A percentile compares a stretch with the other conserved stretches of the same genome.
Conservation (phyloP, 139 green algal species). For the Coelastrella sp. region DNA sequence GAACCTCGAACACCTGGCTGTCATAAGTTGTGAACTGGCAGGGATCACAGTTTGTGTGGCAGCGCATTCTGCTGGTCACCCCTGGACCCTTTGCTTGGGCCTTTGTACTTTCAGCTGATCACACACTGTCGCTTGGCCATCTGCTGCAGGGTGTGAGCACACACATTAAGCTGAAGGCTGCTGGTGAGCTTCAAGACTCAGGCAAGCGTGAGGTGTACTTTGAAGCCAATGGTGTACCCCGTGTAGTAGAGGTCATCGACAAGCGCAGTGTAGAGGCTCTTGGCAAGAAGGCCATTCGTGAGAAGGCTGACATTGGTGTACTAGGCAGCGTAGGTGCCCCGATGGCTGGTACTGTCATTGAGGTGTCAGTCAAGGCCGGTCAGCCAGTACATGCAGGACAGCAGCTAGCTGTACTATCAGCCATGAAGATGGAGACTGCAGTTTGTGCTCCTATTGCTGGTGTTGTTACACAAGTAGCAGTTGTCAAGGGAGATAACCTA, state of each 20-base stretch:
- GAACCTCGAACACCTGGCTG: no score
- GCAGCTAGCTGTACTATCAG: slow-evolving; percentile 87
- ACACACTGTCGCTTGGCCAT: background rate
- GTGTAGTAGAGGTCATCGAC: slow-evolving; percentile 89
- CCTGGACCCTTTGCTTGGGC: no score
- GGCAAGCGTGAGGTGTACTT: slow-evolving; percentile 94
- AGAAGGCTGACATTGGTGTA: slow-evolving; percentile 50
- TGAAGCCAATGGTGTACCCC: slow-evolving; percentile 92
- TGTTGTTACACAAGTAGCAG: slow-evolving; percentile 79
- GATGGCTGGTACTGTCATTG: slow-evolving; percentile 94
- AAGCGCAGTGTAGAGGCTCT: slow-evolving; percentile 51
- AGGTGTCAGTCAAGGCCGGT: slow-evolving; percentile 69
- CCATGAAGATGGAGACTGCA: slow-evolving; percentile 99
- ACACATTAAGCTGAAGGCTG: slow-evolving; percentile 85
- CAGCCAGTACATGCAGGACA: slow-evolving; percentile 76
- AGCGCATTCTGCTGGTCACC: no score
- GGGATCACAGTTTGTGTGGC: no score
- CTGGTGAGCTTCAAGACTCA: slow-evolving; percentile 84
- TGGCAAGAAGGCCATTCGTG: slow-evolving; percentile 61
- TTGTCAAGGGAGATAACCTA: slow-evolving; percentile 80
- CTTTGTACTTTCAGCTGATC: background rate
- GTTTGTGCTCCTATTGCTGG: slow-evolving; percentile 84
- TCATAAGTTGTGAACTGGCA: no score
- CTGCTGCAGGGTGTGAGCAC: slow-evolving; percentile 38
- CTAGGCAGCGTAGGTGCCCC: slow-evolving; percentile 81